phyloP scores from a whole-genome alignment of 345 rosid species.

The Microcos paniculata region DNA sequence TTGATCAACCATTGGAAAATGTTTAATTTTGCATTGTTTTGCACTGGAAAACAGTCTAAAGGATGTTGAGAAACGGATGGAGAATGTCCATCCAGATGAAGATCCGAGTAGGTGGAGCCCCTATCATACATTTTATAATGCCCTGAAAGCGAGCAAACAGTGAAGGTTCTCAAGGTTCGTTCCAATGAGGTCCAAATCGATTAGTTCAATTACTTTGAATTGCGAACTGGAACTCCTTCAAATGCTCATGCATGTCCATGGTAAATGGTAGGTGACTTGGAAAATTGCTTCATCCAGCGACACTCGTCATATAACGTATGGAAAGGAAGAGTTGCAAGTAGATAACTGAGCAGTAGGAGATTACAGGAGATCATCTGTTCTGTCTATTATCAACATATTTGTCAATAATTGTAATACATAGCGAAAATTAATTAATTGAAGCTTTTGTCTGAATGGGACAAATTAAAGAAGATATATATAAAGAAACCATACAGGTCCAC shows the following conservation, averaged over 20 bases:
- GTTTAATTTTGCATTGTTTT: conserved; percentile 24
- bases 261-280: too few relatives aligned
- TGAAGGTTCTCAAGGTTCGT: conserved; percentile 53
- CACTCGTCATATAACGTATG: too few relatives aligned
- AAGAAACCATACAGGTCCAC: neutral
- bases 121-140: conserved; percentile 54
- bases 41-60: conserved; percentile 40
- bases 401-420: too few relatives aligned
- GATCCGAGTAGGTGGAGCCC: conserved; percentile 98
- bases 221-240: neutral
- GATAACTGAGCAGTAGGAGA: too few relatives aligned
- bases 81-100: conserved; percentile 77
- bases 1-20: neutral
- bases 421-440: neutral
- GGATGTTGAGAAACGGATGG: conserved; percentile 61
- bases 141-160: conserved; percentile 47
- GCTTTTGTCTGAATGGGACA: neutral
- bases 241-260: too few relatives aligned
- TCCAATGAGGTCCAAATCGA: neutral
- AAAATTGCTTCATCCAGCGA: too few relatives aligned
- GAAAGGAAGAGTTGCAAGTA: too few relatives aligned
- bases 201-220: neutral
- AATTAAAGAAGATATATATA: neutral
- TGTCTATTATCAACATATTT: too few relatives aligned
- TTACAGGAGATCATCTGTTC: too few relatives aligned